Evolutionary conservation across 306 rosid genomes (phyloP).

Genomic region (Prunus davidiana): DNA sequence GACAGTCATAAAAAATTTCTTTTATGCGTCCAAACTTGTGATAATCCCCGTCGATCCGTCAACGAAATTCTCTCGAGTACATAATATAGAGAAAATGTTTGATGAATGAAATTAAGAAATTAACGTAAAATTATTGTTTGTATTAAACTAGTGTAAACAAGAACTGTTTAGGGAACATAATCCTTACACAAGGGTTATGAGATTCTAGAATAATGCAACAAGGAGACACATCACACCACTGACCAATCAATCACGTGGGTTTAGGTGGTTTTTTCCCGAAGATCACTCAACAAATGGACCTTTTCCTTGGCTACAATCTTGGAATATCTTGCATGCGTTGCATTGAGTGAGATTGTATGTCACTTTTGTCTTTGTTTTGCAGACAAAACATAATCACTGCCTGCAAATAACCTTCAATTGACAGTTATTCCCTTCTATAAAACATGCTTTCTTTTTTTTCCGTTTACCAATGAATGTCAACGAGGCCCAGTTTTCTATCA

Average conservation of each 20-base stretch:
- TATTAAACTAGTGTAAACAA: background rate
- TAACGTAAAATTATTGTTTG: background rate
- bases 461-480: background rate
- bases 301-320: background rate
- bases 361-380: background rate
- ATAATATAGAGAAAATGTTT: background rate
- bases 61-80: background rate
- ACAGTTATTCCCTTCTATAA: background rate
- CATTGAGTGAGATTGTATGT: background rate
- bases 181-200: background rate
- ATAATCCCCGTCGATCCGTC: background rate
- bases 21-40: too few relatives aligned
- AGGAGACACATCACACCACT: background rate
- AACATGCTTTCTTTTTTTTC: background rate
- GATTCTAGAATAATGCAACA: background rate
- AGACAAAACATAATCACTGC: constrained; percentile 4
- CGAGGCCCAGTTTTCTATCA: background rate
- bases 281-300: background rate
- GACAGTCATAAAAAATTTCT: too few relatives aligned
- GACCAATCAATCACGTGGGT: background rate
- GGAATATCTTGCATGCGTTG: background rate
- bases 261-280: background rate
- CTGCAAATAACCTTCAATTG: background rate
- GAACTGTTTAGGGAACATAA: constrained; percentile 13
- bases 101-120: background rate